These are phyloP conservation scores for Populus hybrid DNA, from an alignment of 441 rosid genomes.

Conservation along the genomic window DNA sequence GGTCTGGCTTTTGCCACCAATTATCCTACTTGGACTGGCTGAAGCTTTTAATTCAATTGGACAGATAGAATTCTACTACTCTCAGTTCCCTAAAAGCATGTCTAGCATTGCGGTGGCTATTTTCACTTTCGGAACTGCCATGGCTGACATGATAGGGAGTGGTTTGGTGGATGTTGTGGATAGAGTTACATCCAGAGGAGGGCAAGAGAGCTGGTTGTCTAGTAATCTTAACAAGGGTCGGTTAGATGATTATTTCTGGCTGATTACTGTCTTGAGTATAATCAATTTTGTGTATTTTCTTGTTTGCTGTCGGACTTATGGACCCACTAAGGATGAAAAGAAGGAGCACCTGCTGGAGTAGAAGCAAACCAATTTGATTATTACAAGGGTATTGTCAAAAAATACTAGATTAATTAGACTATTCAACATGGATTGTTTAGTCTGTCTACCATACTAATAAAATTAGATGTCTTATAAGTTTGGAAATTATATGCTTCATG, in stretches of 20 bases:
- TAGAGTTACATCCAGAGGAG: constrained; percentile 23
- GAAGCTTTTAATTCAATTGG: constrained; percentile 45
- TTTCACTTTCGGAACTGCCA: constrained; percentile 21
- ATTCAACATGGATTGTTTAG: too few species aligned
- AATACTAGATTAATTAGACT: too few species aligned
- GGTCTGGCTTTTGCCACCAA: constrained; percentile 48
- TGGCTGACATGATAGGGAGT: constrained; percentile 35
- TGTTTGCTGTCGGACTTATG: constrained; percentile 37
- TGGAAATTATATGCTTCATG: too few species aligned
- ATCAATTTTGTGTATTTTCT: constrained; percentile 37
- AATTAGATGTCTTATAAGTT: too few species aligned
- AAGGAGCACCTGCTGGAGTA: background rate
- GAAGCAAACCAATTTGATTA: background rate
- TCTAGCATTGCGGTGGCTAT: constrained; percentile 47
- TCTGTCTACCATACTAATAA: too few species aligned
- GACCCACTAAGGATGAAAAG: constrained; percentile 23
- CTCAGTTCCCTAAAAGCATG: constrained; percentile 57
- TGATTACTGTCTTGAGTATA: constrained; percentile 29
- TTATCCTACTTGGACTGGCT: constrained; percentile 37
- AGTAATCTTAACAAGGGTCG: constrained; percentile 40
- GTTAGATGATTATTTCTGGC: constrained; percentile 45
- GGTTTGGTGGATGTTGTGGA: constrained; percentile 34
- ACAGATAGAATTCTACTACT: constrained; percentile 54
- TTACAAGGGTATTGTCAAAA: too few species aligned
- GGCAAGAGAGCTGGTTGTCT: constrained; percentile 39